These are phyloP conservation scores for Lecanicillium sp. DNA, from an alignment of 2,329 filamentous ascomycete genomes.

Conservation along the genomic window DNA sequence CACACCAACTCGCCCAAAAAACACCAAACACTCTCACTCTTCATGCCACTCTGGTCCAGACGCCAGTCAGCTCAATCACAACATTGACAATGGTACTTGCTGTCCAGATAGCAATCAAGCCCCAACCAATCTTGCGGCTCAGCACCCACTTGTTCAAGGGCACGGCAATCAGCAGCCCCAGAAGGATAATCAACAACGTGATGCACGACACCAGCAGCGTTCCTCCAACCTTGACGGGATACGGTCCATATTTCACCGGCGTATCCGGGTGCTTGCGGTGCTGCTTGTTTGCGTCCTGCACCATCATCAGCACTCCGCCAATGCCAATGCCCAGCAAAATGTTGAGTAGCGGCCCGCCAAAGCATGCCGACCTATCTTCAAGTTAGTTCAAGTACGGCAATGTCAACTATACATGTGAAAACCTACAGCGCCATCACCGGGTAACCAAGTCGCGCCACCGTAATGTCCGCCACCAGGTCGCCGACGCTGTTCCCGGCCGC, in stretches of 20 bases:
- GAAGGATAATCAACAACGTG: constrained; percentile 73
- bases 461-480: constrained; percentile 90
- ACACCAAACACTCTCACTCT: constrained; percentile 4
- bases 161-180: constrained; percentile 71
- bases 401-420: background rate
- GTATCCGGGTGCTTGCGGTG: constrained; percentile 60
- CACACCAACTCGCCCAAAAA: background rate
- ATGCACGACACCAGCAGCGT: constrained; percentile 79
- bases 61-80: constrained; percentile 63
- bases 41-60: constrained; percentile 27
- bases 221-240: constrained; percentile 75
- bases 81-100: constrained; percentile 78
- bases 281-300: constrained; percentile 57
- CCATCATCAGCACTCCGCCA: constrained; percentile 80
- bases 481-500: constrained; percentile 93
- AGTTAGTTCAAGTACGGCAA: too few relatives aligned
- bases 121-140: constrained; percentile 74
- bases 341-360: constrained; percentile 97
- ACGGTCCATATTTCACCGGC: constrained; percentile 63
- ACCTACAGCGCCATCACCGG: constrained; percentile 84
- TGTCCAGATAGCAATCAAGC: constrained; percentile 71
- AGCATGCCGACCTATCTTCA: constrained; percentile 65
- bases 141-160: constrained; percentile 83
- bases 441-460: constrained; percentile 85
- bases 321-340: constrained; percentile 93